Conservation (phyloP, 495 filamentous ascomycete species). For the Sphaerosporella brunnea region DNA sequence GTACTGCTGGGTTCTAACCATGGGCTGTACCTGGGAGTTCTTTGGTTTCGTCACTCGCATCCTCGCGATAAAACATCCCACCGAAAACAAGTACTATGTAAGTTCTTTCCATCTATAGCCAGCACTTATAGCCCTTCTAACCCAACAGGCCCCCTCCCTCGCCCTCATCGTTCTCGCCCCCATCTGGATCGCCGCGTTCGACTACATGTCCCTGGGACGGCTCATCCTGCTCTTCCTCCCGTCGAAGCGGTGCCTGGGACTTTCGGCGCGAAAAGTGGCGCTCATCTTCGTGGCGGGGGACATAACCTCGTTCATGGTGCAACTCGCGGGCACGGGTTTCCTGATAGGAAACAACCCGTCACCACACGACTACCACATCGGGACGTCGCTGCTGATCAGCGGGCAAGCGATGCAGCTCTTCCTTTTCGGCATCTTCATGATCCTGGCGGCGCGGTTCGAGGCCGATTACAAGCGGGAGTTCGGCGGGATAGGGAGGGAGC, state of each 20-base stretch:
- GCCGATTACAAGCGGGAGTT: conserved; percentile 34
- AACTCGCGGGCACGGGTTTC: conserved; percentile 36
- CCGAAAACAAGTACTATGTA: background rate
- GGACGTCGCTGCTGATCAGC: conserved; percentile 42
- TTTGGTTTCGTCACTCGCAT: conserved; percentile 13
- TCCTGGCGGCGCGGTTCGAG: conserved; percentile 34
- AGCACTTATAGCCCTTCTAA: background rate
- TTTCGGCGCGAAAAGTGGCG: conserved; percentile 35
- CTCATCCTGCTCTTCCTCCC: conserved; percentile 44
- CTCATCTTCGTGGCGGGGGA: conserved; percentile 47
- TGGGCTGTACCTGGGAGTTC: conserved; percentile 11
- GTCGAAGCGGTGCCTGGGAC: conserved; percentile 29
- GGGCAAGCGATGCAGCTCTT: conserved; percentile 40
- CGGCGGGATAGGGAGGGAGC: conserved; percentile 12
- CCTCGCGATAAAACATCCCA: conserved; percentile 8
- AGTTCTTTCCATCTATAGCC: background rate
- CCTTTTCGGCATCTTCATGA: conserved; percentile 34
- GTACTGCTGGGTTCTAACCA: conserved; percentile 11
- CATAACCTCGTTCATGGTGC: conserved; percentile 45
- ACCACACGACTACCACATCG: conserved; percentile 26
- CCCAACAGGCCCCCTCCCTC: background rate
- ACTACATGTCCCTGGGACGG: conserved; percentile 51
- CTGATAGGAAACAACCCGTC: conserved; percentile 17
- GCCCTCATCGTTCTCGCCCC: conserved; percentile 32
- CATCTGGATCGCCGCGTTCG: conserved; percentile 44